Conservation (phyloP, 352 stramenopile genomes). For the Elongisporangium prolatum region DNA sequence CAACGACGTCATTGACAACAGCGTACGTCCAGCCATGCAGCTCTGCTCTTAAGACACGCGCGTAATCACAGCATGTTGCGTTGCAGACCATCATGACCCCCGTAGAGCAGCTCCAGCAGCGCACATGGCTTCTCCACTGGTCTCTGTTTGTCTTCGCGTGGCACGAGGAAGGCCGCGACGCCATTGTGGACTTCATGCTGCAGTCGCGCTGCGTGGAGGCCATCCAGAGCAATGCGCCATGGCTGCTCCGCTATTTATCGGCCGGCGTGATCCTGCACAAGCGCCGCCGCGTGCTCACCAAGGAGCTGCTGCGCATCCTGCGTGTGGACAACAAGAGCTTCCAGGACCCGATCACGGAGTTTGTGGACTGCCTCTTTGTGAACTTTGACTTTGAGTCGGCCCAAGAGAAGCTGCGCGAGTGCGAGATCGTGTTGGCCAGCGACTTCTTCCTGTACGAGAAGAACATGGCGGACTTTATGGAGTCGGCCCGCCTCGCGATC, state of each 20-base stretch:
- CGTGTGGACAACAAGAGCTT: constrained; percentile 85
- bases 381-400: constrained; percentile 99
- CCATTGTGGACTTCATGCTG: constrained; percentile 97
- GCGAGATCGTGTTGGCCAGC: constrained; percentile 91
- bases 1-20: constrained; percentile 92
- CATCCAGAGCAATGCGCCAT: constrained; percentile 98
- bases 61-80: not conserved
- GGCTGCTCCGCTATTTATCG: constrained; percentile 96
- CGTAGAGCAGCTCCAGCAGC: constrained; percentile 94
- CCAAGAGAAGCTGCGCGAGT: constrained; percentile 92
- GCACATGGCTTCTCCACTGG: constrained; percentile 98
- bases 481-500: constrained; percentile 95
- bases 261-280: constrained; percentile 97
- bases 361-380: constrained; percentile 97
- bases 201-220: constrained; percentile 91
- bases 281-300: constrained; percentile 89
- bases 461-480: constrained; percentile 98
- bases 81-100: constrained; percentile 63
- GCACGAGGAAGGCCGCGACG: constrained; percentile 92
- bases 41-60: not conserved
- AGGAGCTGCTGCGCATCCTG: constrained; percentile 95
- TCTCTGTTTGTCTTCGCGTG: constrained; percentile 94
- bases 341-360: constrained; percentile 87
- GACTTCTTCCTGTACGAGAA: constrained; percentile 98
- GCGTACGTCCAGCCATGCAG: constrained; percentile 41